Conservation (phyloP, 257 asterid genomes). For the Solanum pimpinellifolium region DNA sequence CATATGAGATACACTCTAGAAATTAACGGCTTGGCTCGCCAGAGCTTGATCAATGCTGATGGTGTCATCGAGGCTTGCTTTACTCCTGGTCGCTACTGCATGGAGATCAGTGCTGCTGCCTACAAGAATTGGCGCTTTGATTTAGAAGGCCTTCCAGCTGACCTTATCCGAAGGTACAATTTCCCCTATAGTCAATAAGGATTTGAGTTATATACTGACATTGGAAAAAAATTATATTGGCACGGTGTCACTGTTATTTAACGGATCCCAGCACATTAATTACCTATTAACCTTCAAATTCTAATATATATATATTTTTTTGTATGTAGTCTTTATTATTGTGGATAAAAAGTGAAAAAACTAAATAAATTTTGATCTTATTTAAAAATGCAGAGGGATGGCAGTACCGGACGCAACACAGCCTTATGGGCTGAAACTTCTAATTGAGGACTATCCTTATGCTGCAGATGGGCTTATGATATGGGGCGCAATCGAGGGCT, state of each 20-base stretch:
- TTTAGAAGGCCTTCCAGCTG: constrained; percentile 87
- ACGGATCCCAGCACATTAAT: background rate
- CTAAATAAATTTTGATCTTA: background rate
- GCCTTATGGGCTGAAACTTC: constrained; percentile 60
- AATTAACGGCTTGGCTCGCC: constrained; percentile 86
- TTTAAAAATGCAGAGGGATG: constrained; percentile 56
- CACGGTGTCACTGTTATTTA: background rate
- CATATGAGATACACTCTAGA: constrained; percentile 96
- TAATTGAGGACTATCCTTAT: constrained; percentile 77
- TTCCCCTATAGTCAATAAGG: no score
- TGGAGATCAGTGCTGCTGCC: constrained; percentile 95
- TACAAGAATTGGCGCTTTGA: constrained; percentile 90
- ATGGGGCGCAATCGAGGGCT: constrained; percentile 64
- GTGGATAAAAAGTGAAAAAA: background rate
- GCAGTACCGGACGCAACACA: constrained; percentile 75
- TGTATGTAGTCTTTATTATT: background rate
- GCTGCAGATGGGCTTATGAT: constrained; percentile 86
- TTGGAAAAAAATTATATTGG: background rate
- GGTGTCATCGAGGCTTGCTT: constrained; percentile 95
- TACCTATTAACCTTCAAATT: background rate
- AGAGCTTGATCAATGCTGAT: constrained; percentile 58
- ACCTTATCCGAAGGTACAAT: constrained; percentile 72
- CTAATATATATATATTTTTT: no score
- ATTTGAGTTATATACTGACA: background rate
- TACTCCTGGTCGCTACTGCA: constrained; percentile 86